Percentiles rank a stretch among this genome's conserved stretches.
Conservation (phyloP, 176 grass and related monocot genomes). For the Panicum miliaceum region DNA sequence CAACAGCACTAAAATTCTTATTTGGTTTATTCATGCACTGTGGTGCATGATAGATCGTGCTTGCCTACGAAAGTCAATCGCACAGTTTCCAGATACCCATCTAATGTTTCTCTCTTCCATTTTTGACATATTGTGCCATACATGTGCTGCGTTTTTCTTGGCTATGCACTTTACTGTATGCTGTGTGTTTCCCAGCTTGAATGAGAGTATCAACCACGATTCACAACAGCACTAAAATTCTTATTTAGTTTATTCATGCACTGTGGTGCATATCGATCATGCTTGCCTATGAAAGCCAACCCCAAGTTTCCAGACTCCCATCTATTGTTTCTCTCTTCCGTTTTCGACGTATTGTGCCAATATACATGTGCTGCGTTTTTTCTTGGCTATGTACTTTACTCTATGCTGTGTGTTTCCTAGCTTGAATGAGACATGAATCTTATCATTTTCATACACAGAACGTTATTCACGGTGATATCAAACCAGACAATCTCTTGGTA, state of each 20-base stretch:
- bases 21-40: too few species aligned
- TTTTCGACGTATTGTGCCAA: background rate
- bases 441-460: constrained; percentile 55
- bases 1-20: background rate
- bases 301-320: background rate
- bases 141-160: constrained; percentile 1
- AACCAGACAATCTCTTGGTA: constrained; percentile 92
- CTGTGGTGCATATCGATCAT: background rate
- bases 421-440: constrained; percentile 8
- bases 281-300: background rate
- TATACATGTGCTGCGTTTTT: constrained; percentile 1
- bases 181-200: constrained; percentile 1
- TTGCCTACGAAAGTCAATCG: background rate
- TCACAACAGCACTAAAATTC: background rate
- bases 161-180: constrained; percentile 27
- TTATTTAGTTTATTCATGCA: too few species aligned
- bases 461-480: constrained; percentile 91
- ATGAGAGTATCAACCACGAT: background rate
- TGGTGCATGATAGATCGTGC: background rate
- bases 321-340: too few species aligned
- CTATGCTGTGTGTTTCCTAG: constrained; percentile 11
- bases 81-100: background rate
- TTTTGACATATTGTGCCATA: background rate
- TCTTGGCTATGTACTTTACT: constrained; percentile 25
- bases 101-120: too few species aligned